Conservation (phyloP, 495 filamentous ascomycete genomes). For the Sphaerosporella brunnea region DNA sequence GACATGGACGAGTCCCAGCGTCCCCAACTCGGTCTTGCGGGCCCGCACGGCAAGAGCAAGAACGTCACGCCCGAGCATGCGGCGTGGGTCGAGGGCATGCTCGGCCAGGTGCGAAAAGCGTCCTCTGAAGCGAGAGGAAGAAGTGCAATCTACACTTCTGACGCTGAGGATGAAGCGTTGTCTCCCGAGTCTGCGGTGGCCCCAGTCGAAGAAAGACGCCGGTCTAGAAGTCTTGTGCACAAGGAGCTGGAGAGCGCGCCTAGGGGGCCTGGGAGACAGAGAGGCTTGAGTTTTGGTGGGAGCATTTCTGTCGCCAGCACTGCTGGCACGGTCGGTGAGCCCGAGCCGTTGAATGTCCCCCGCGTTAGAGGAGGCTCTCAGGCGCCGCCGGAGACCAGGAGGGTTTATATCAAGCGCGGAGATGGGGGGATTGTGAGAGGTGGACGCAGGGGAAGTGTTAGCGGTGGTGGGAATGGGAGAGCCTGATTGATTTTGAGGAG, state of each 20-base stretch:
- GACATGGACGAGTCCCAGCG: conserved; percentile 13
- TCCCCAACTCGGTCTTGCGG: conserved; percentile 39
- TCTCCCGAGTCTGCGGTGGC: not conserved
- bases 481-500: not conserved
- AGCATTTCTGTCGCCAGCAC: not conserved
- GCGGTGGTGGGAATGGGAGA: not conserved
- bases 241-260: not conserved
- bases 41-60: conserved; percentile 36
- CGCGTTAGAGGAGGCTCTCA: not conserved
- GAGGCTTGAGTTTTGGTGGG: not conserved
- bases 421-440: not conserved
- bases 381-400: not conserved
- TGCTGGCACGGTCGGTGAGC: not conserved
- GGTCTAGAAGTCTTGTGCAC: not conserved
- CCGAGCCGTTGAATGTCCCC: not conserved
- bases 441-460: not conserved
- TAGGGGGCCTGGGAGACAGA: not conserved
- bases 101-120: conserved; percentile 41
- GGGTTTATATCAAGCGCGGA: not conserved
- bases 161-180: not conserved
- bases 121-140: not conserved
- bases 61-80: conserved; percentile 46
- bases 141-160: not conserved
- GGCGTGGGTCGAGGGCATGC: conserved; percentile 56
- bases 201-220: not conserved